Evolutionary conservation across 2,329 filamentous ascomycete species (phyloP).

Genomic region (Trichoderma citrinoviride): DNA sequence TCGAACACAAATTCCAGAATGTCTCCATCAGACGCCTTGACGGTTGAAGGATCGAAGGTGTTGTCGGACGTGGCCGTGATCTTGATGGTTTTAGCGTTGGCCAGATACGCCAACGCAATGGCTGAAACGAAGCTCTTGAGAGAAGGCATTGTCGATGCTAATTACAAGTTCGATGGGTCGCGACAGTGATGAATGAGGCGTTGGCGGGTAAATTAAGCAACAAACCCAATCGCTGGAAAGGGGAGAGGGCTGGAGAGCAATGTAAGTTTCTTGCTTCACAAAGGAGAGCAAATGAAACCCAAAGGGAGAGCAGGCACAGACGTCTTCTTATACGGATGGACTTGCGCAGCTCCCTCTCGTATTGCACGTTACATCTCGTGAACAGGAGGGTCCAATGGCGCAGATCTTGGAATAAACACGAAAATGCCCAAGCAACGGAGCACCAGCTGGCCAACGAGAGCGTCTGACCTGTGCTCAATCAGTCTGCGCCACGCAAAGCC

Average conservation of each 20-base stretch:
- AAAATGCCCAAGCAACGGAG: neutral
- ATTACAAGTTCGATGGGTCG: neutral
- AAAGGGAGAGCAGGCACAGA: slow-evolving; percentile 16
- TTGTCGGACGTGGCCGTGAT: slow-evolving; percentile 36
- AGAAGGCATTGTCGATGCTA: slow-evolving; percentile 29
- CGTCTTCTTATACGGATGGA: neutral
- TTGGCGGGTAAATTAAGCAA: neutral
- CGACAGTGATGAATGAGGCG: neutral
- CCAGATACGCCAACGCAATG: slow-evolving; percentile 29
- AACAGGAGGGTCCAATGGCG: neutral
- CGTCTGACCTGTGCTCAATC: slow-evolving; percentile 3
- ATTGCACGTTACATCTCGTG: neutral
- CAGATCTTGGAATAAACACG: slow-evolving; percentile 6
- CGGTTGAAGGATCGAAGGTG: slow-evolving; percentile 36
- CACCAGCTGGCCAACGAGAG: neutral
- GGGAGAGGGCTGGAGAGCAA: slow-evolving; percentile 20
- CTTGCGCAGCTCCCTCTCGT: neutral
- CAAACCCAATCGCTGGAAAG: slow-evolving; percentile 20
- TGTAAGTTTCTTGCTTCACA: neutral
- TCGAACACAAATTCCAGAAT: slow-evolving; percentile 40
- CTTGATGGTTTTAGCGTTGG: slow-evolving; percentile 34
- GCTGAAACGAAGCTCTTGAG: slow-evolving; percentile 30
- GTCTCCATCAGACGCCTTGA: slow-evolving; percentile 36
- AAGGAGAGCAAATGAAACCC: slow-evolving; percentile 28
- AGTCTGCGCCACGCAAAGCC: slow-evolving; percentile 18